Conservation (phyloP, 352 stramenopile species). For the Phytophthora aleatoria region DNA sequence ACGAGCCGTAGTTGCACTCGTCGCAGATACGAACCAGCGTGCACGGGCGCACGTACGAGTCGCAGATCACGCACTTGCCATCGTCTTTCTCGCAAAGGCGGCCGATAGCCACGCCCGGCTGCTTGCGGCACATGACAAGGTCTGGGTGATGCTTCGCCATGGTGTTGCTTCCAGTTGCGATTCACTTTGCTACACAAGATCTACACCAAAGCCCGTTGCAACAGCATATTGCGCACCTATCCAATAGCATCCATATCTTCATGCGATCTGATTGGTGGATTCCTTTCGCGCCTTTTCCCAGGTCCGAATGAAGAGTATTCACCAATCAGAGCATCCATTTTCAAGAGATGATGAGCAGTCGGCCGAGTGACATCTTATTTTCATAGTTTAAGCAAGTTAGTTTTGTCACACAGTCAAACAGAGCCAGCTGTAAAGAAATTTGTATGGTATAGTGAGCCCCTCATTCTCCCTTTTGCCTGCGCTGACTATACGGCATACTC, state of each 20-base stretch:
- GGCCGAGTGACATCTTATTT: slow-evolving; percentile 4
- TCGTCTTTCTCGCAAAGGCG: slow-evolving; percentile 99
- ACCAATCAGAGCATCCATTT: not conserved
- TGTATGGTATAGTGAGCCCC: slow-evolving; percentile 84
- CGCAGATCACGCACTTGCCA: slow-evolving; percentile 99
- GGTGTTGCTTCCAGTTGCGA: not conserved
- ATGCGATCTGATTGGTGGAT: slow-evolving; percentile 10
- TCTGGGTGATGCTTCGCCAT: slow-evolving; percentile 99
- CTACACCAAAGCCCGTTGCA: not conserved
- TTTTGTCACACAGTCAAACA: slow-evolving; percentile 8
- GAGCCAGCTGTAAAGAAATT: slow-evolving; percentile 34
- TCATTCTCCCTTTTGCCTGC: slow-evolving; percentile 80
- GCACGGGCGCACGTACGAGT: slow-evolving; percentile 98
- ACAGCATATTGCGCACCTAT: not conserved
- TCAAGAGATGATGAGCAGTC: not conserved
- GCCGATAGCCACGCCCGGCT: slow-evolving; percentile 97
- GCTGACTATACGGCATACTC: slow-evolving; percentile 86
- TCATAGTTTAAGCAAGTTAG: slow-evolving; percentile 3
- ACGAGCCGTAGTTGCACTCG: slow-evolving; percentile 99
- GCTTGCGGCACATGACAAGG: slow-evolving; percentile 99
- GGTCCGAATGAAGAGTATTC: not conserved
- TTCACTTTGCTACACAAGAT: slow-evolving; percentile 1
- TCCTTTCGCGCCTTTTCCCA: slow-evolving; percentile 31
- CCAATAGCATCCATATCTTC: not conserved
- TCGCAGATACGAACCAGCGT: slow-evolving; percentile 99